phyloP scores from a whole-genome alignment of 768 basidiomycete species.

The Zangia roseola region DNA sequence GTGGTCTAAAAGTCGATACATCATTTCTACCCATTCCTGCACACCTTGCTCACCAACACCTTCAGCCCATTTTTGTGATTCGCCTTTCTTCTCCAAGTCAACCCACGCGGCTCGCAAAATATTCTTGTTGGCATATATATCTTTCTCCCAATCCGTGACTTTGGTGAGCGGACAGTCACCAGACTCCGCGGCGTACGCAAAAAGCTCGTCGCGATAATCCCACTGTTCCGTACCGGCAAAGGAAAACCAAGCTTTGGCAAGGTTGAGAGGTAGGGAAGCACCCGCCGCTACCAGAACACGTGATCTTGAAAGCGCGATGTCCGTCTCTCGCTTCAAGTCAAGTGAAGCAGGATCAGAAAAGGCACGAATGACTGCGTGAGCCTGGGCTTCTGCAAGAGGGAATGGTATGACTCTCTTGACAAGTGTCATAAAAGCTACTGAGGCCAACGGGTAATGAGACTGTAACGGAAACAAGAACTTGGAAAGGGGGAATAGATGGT shows the following conservation, averaged over 20 bases:
- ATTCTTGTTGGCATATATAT: slow-evolving; percentile 48
- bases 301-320: slow-evolving; percentile 49
- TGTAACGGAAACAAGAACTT: slow-evolving; percentile 67
- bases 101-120: slow-evolving; percentile 57
- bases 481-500: slow-evolving; percentile 68
- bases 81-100: slow-evolving; percentile 51
- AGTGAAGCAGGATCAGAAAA: slow-evolving; percentile 53
- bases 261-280: slow-evolving; percentile 35
- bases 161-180: slow-evolving; percentile 30
- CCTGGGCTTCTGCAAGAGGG: slow-evolving; percentile 78
- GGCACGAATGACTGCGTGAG: slow-evolving; percentile 54
- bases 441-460: slow-evolving; percentile 42
- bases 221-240: slow-evolving; percentile 57
- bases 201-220: slow-evolving; percentile 62
- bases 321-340: slow-evolving; percentile 46
- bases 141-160: slow-evolving; percentile 57
- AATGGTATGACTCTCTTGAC: slow-evolving; percentile 62
- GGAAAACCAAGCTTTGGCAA: slow-evolving; percentile 58
- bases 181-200: slow-evolving; percentile 43
- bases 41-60: slow-evolving; percentile 58
- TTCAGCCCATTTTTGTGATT: slow-evolving; percentile 57
- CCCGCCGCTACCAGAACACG: slow-evolving; percentile 36
- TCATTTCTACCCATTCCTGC: slow-evolving; percentile 61
- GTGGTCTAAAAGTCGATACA: slow-evolving; percentile 33
- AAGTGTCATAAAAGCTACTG: slow-evolving; percentile 68